A percentile compares a stretch with the other conserved stretches of the same genome.
Conservation (phyloP, 2,329 filamentous ascomycete species). For the Emergomyces orientalis region DNA sequence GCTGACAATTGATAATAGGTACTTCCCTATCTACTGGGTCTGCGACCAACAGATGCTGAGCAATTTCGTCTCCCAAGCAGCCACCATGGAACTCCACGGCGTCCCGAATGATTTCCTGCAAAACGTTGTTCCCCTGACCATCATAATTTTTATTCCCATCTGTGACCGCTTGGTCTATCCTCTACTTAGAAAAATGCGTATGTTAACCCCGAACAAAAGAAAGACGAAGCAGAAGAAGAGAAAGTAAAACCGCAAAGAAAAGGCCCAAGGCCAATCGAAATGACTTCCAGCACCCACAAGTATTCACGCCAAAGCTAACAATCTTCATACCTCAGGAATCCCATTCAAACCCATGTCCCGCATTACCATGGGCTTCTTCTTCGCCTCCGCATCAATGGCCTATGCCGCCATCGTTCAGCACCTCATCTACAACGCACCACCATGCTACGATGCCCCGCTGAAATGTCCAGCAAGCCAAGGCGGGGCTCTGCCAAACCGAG, state of each 20-base stretch:
- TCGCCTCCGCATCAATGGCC: constrained; percentile 53
- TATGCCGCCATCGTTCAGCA: constrained; percentile 51
- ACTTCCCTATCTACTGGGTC: constrained; percentile 59
- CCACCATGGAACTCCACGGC: constrained; percentile 53
- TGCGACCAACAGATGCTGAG: constrained; percentile 59
- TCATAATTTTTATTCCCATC: constrained; percentile 66
- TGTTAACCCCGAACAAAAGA: background rate
- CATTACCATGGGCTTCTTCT: constrained; percentile 60
- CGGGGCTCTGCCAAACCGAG: constrained; percentile 29
- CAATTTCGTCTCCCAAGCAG: constrained; percentile 58
- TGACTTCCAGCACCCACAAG: background rate
- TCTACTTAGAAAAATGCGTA: constrained; percentile 46
- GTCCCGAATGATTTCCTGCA: constrained; percentile 69
- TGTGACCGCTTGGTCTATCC: constrained; percentile 61
- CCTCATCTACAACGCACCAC: constrained; percentile 45
- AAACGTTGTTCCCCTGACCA: constrained; percentile 65
- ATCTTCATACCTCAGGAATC: constrained; percentile 36
- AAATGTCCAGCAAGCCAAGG: constrained; percentile 27
- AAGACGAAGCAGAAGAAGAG: background rate
- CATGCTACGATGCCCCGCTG: constrained; percentile 40
- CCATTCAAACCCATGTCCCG: constrained; percentile 66
- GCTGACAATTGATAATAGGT: constrained; percentile 8
- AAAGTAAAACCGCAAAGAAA: background rate
- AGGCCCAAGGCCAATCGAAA: background rate
- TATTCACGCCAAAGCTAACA: background rate